phyloP scores from a whole-genome alignment of 345 rosid species.

The Populus euphratica region DNA sequence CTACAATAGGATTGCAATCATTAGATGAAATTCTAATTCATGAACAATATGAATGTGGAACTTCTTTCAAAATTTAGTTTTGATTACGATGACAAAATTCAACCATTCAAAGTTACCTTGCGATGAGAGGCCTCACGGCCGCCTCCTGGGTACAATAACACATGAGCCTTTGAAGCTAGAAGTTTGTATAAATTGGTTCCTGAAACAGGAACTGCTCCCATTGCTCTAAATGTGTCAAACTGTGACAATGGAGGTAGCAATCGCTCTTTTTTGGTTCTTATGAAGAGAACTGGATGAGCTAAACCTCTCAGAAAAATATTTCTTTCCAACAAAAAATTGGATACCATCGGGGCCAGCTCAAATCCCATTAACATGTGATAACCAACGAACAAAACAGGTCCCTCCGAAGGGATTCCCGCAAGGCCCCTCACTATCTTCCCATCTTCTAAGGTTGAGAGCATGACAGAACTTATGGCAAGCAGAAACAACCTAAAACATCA shows the following conservation, averaged over 20 bases:
- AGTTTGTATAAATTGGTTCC: slow-evolving; percentile 57
- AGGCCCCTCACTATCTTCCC: slow-evolving; percentile 53
- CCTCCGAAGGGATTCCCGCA: slow-evolving; percentile 49
- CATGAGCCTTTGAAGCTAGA: slow-evolving; percentile 60
- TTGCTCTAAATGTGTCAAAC: slow-evolving; percentile 39
- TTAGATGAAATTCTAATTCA: too few species aligned
- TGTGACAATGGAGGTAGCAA: slow-evolving; percentile 18
- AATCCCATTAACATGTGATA: slow-evolving; percentile 56
- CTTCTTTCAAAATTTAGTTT: too few species aligned
- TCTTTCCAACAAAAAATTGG: slow-evolving; percentile 33
- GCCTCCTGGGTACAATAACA: slow-evolving; percentile 75
- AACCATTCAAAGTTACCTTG: slow-evolving; percentile 32
- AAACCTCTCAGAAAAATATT: slow-evolving; percentile 48
- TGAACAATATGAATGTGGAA: too few species aligned
- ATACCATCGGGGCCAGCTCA: slow-evolving; percentile 36
- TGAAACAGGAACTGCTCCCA: slow-evolving; percentile 79
- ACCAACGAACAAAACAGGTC: slow-evolving; percentile 55
- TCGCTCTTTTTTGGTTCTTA: slow-evolving; percentile 12
- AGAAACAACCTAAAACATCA: slow-evolving; percentile 13
- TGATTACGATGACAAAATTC: too few species aligned
- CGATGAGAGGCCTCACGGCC: slow-evolving; percentile 71
- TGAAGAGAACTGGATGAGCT: slow-evolving; percentile 47
- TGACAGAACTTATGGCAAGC: slow-evolving; percentile 24
- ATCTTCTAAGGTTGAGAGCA: slow-evolving; percentile 51
- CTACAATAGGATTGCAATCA: too few species aligned